Evolutionary conservation across 495 filamentous ascomycete genomes (phyloP).

Genomic region (Thermothielavioides terrestris): DNA sequence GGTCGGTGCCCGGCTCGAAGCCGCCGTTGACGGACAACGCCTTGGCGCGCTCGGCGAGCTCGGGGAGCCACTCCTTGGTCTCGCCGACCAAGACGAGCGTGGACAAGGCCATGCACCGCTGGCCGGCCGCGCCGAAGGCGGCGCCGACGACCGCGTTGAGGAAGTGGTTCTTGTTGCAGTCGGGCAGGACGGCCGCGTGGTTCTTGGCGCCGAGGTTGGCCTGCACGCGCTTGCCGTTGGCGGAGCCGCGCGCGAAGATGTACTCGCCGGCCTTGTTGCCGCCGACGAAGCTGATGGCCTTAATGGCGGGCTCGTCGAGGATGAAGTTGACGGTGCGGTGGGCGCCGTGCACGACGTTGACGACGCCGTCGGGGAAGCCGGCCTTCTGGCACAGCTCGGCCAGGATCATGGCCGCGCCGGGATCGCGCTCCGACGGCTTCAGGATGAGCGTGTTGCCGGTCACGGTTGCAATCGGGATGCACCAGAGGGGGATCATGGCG

Average conservation of each 20-base stretch:
- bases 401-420: slow-evolving; percentile 97
- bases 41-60: slow-evolving; percentile 88
- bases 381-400: slow-evolving; percentile 86
- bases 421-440: slow-evolving; percentile 96
- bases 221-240: slow-evolving; percentile 88
- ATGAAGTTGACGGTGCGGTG: slow-evolving; percentile 94
- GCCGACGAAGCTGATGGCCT: slow-evolving; percentile 96
- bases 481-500: slow-evolving; percentile 99
- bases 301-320: slow-evolving; percentile 89
- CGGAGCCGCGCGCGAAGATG: slow-evolving; percentile 85
- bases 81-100: slow-evolving; percentile 90
- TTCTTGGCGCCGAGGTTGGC: slow-evolving; percentile 98
- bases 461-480: slow-evolving; percentile 85
- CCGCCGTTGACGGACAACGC: slow-evolving; percentile 84
- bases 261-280: slow-evolving; percentile 96
- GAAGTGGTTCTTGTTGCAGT: slow-evolving; percentile 97
- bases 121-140: slow-evolving; percentile 92
- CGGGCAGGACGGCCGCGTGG: slow-evolving; percentile 88
- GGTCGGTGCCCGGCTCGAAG: slow-evolving; percentile 87
- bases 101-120: slow-evolving; percentile 96
- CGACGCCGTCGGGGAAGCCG: slow-evolving; percentile 85
- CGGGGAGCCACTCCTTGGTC: slow-evolving; percentile 85
- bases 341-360: slow-evolving; percentile 91
- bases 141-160: slow-evolving; percentile 91
- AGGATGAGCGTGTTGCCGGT: slow-evolving; percentile 91